Percentiles rank a stretch among this genome's conserved stretches.
phyloP scores from a whole-genome alignment of 116 monocot species.

The Papilionanthe hybrid region DNA sequence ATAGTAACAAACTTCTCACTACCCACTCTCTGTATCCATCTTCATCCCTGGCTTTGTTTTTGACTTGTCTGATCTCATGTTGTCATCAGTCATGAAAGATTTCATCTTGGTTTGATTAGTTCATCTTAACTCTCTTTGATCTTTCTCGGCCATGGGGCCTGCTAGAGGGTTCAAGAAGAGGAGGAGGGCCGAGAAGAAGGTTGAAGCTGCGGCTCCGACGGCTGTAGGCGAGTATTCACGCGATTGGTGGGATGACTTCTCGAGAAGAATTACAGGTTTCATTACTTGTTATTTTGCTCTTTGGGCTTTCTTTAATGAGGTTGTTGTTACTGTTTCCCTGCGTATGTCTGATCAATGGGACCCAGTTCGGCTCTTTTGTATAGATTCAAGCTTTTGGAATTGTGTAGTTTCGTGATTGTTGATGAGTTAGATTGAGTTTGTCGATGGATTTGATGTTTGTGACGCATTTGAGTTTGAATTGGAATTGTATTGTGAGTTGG shows the following conservation, averaged over 20 bases:
- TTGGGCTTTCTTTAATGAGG: conserved; percentile 11
- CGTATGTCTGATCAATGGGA: conserved; percentile 7
- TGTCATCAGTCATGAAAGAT: background rate
- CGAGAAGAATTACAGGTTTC: conserved; percentile 61
- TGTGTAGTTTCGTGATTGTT: background rate
- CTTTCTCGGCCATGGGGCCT: conserved; percentile 45
- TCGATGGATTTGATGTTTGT: background rate
- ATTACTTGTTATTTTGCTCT: background rate
- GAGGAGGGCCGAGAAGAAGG: conserved; percentile 52
- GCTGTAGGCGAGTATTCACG: conserved; percentile 9
- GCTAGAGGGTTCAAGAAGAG: conserved; percentile 55
- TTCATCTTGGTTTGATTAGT: conserved; percentile 8
- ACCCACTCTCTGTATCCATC: background rate
- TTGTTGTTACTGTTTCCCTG: conserved; percentile 6
- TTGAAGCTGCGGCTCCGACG: conserved; percentile 13
- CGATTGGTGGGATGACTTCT: conserved; percentile 84
- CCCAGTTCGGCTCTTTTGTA: background rate
- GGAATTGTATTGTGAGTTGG: background rate
- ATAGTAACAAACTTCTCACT: conserved; percentile 3
- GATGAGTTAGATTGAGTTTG: background rate
- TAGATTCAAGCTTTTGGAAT: conserved; percentile 2
- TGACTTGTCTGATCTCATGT: conserved; percentile 1
- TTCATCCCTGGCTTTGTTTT: background rate
- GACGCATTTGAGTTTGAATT: conserved; percentile 6
- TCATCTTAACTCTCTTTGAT: background rate